These are phyloP conservation scores for Groenewaldozyma tartarivorans DNA, from an alignment of 805 yeast species.

Conservation along the genomic window DNA sequence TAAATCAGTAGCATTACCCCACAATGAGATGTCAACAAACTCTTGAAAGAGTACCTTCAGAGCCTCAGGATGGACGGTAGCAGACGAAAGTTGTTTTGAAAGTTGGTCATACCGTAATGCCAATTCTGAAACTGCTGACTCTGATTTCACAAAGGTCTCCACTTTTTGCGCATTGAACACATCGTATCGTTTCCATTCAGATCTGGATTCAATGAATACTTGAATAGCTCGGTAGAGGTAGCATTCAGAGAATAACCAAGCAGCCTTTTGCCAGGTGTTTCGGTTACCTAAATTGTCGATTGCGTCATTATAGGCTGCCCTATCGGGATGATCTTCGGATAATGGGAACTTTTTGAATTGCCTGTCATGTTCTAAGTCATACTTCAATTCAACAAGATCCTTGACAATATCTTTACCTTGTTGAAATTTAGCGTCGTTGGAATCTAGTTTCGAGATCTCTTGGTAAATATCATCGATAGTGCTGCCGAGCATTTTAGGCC, in stretches of 20 bases:
- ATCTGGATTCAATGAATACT: constrained; percentile 23
- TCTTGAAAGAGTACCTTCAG: constrained; percentile 62
- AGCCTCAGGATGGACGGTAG: constrained; percentile 26
- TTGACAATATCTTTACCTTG: constrained; percentile 42
- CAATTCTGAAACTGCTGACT: constrained; percentile 69
- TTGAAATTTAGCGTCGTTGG: constrained; percentile 16
- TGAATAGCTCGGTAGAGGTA: constrained; percentile 55
- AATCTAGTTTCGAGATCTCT: constrained; percentile 24
- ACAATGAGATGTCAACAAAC: constrained; percentile 75
- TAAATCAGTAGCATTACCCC: constrained; percentile 98
- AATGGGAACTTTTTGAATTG: constrained; percentile 37
- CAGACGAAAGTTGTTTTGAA: constrained; percentile 18
- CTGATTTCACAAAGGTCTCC: constrained; percentile 65
- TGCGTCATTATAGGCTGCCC: constrained; percentile 51
- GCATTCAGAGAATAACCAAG: constrained; percentile 87
- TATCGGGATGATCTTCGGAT: constrained; percentile 29
- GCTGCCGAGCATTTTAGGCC: constrained; percentile 75
- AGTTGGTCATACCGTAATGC: constrained; percentile 52
- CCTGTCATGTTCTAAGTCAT: constrained; percentile 28
- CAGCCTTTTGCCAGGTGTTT: constrained; percentile 68
- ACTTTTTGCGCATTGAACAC: constrained; percentile 63
- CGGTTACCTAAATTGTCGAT: constrained; percentile 25
- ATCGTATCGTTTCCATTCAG: constrained; percentile 52
- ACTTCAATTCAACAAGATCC: constrained; percentile 35
- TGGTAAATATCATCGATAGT: constrained; percentile 51